These are phyloP conservation scores for Ehretia macrophylla DNA, from an alignment of 257 asterid species.

Conservation along the genomic window DNA sequence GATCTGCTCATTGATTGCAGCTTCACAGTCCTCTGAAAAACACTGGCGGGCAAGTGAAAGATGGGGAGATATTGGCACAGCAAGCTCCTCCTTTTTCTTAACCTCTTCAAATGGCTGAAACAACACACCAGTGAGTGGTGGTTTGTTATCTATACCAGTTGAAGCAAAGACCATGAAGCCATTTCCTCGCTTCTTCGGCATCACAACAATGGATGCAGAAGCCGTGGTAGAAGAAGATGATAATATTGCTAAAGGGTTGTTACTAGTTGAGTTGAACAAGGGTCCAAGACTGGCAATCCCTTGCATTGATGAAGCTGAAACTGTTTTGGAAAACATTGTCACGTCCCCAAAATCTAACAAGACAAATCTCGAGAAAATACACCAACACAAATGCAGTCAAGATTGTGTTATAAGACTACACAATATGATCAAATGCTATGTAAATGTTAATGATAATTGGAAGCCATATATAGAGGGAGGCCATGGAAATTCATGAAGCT, in stretches of 20 bases:
- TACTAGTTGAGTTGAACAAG: conserved; percentile 3
- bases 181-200: conserved; percentile 26
- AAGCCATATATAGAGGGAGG: not conserved
- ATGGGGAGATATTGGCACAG: conserved; percentile 42
- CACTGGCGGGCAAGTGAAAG: conserved; percentile 75
- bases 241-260: conserved; percentile 11
- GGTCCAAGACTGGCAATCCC: conserved; percentile 17
- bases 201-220: conserved; percentile 13
- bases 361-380: not conserved
- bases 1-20: conserved; percentile 82
- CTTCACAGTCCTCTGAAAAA: conserved; percentile 48
- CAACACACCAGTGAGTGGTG: conserved; percentile 55
- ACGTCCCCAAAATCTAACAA: no score
- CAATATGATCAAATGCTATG: not conserved
- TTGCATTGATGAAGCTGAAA: conserved; percentile 19
- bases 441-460: not conserved
- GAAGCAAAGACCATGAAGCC: conserved; percentile 30
- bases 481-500: not conserved
- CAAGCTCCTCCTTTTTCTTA: conserved; percentile 42
- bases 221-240: conserved; percentile 13
- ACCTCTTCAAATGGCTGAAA: conserved; percentile 94
- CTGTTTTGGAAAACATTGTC: conserved; percentile 42
- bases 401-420: not conserved
- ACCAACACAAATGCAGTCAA: not conserved
- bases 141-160: conserved; percentile 1